Evolutionary conservation across 768 basidiomycete species (phyloP).

Genomic region (Tricholoma terreum): DNA sequence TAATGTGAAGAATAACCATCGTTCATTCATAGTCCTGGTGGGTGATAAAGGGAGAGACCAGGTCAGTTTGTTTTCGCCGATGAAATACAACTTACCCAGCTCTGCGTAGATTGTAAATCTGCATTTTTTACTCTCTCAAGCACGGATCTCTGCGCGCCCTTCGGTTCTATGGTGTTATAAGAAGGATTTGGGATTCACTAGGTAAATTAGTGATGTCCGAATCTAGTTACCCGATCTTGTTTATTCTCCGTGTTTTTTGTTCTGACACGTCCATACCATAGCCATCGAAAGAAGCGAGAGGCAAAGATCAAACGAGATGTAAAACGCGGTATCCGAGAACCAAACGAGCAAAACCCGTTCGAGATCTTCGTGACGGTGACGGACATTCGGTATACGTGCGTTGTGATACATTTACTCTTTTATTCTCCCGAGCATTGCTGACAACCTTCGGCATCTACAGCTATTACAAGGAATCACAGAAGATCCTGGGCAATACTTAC

Average conservation of each 20-base stretch:
- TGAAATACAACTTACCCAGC: not conserved
- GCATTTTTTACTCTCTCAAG: conserved; percentile 92
- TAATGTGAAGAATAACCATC: conserved; percentile 89
- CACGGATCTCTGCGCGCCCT: conserved; percentile 82
- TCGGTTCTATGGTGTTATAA: conserved; percentile 99
- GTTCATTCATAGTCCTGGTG: conserved; percentile 94
- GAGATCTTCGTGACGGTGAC: conserved; percentile 99
- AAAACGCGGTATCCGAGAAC: conserved; percentile 89
- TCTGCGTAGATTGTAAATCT: conserved; percentile 79
- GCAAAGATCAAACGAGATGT: conserved; percentile 96
- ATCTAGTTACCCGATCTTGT: not conserved
- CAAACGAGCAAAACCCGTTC: conserved; percentile 95
- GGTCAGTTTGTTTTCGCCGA: conserved; percentile 36
- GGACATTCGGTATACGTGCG: conserved; percentile 95
- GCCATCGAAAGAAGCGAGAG: conserved; percentile 96
- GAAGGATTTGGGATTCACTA: conserved; percentile 96
- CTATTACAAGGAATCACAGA: conserved; percentile 97
- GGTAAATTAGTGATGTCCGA: conserved; percentile 54
- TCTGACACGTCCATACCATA: conserved; percentile 21
- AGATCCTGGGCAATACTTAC: conserved; percentile 95
- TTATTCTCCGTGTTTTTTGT: not conserved
- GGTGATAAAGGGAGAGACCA: conserved; percentile 94
- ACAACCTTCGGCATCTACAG: conserved; percentile 29
- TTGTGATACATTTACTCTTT: conserved; percentile 11
- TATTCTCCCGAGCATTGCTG: not conserved